Evolutionary conservation across 2,329 filamentous ascomycete species (phyloP).

Genomic region (Tolypocladium album): DNA sequence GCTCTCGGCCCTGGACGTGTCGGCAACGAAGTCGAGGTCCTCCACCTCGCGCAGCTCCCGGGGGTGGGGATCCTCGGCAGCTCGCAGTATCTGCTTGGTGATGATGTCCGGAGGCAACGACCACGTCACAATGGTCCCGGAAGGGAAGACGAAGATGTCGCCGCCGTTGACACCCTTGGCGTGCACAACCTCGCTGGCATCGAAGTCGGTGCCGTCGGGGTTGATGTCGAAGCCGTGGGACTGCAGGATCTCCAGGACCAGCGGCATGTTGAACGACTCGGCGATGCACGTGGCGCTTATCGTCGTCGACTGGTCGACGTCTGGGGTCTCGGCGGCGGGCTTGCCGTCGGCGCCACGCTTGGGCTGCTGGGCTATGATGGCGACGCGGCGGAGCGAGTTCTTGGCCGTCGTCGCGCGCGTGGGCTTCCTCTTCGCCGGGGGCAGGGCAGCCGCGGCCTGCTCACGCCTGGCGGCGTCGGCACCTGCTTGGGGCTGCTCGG

Average conservation of each 20-base stretch:
- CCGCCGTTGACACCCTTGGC: constrained; percentile 53
- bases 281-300: constrained; percentile 52
- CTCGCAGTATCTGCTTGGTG: constrained; percentile 61
- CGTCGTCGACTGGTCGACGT: constrained; percentile 28
- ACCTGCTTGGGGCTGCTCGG: constrained; percentile 7
- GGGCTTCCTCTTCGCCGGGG: constrained; percentile 33
- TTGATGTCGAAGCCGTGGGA: constrained; percentile 51
- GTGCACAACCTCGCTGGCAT: constrained; percentile 52
- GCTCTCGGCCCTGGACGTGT: constrained; percentile 61
- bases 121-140: constrained; percentile 89
- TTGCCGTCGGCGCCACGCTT: constrained; percentile 24
- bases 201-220: constrained; percentile 50
- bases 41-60: constrained; percentile 67
- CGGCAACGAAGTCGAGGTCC: constrained; percentile 77
- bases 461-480: constrained; percentile 10
- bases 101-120: constrained; percentile 69
- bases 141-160: constrained; percentile 93
- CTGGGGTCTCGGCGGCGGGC: constrained; percentile 9
- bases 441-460: constrained; percentile 2
- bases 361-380: constrained; percentile 69
- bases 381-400: constrained; percentile 72
- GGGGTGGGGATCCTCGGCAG: constrained; percentile 65
- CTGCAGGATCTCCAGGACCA: constrained; percentile 45
- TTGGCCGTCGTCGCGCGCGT: constrained; percentile 40
- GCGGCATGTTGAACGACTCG: constrained; percentile 53